Base-by-base conservation (phyloP, 2,329 filamentous ascomycete species). In the Huntiella bhutanensis region DNA sequence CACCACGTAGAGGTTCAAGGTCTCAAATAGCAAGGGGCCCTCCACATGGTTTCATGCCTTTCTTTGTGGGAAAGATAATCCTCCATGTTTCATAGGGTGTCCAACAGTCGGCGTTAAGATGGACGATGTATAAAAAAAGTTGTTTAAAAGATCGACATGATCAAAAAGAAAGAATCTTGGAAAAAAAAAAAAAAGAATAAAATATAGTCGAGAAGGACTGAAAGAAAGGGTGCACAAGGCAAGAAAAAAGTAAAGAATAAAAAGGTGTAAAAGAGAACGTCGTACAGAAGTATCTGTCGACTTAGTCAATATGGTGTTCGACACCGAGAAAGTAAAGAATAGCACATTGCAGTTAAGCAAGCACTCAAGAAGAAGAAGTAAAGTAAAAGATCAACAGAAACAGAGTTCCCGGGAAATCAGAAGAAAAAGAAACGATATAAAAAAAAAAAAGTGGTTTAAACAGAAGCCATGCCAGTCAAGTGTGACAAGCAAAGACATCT, bases 51-150 rank as follows among this genome's bases (percentile, higher is more conserved):
- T 49, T 51, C 39, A 45, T 35, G 10, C 47, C 38, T 49, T 36
- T 34, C 34, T 33, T 17, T 10, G 32, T 19, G 4, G 42, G 46
- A 33, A 44, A 5, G 38, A 33, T 33, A 45, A 33, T 50, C 52
- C 46, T 36, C 48, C 48, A 51, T 49, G 54, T 47, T 54, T 57
- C 55, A 54, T 43, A 36, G 49, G 55, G 43, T 59, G 57, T 54
- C 56, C 57, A 54, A 59, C 57, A 54, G 56, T 59, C 58, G 58
- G 58, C 58, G 53, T 59, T 59, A 51, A 53, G 57, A 59, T 55
- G 57, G 57, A 55, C 57, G 56, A 51, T 34, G 16, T 49, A 45
- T 36, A 38, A 48, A 52, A 51, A 43, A 43, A 42, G 33, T 46
- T 35, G 39, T 34, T 19, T 36, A 16, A 19, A 42, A 44, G 46